phyloP scores from a whole-genome alignment of 495 filamentous ascomycete genomes.

The Podospora didyma region DNA sequence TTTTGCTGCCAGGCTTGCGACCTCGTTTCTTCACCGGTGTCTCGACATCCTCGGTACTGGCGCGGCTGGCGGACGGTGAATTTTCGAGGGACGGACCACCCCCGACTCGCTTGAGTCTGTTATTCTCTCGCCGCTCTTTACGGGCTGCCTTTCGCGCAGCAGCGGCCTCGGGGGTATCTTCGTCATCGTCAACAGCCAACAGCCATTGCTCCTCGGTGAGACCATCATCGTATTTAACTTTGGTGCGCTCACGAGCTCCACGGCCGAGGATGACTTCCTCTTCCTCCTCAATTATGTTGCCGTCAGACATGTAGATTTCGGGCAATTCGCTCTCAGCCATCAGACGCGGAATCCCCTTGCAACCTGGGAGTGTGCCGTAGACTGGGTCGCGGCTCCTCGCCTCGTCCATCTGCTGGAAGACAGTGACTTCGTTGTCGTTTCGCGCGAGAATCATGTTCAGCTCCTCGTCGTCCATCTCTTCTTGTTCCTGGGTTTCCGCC shows the following conservation, averaged over 20 bases:
- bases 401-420: slow-evolving; percentile 76
- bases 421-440: slow-evolving; percentile 62
- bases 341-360: slow-evolving; percentile 66
- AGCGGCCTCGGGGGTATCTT: slow-evolving; percentile 89
- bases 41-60: slow-evolving; percentile 68
- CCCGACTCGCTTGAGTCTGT: slow-evolving; percentile 58
- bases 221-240: slow-evolving; percentile 93
- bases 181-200: slow-evolving; percentile 89
- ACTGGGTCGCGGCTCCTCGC: slow-evolving; percentile 57
- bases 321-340: slow-evolving; percentile 87
- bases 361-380: slow-evolving; percentile 65
- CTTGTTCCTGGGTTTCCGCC: slow-evolving; percentile 74
- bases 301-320: slow-evolving; percentile 86
- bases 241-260: slow-evolving; percentile 88
- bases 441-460: slow-evolving; percentile 84
- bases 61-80: slow-evolving; percentile 71
- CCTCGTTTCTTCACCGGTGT: slow-evolving; percentile 65
- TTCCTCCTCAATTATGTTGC: slow-evolving; percentile 77
- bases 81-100: slow-evolving; percentile 53
- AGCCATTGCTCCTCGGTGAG: slow-evolving; percentile 97
- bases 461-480: slow-evolving; percentile 97
- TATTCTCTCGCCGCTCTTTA: slow-evolving; percentile 71
- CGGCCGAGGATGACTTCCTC: slow-evolving; percentile 75
- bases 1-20: slow-evolving; percentile 66
- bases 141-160: slow-evolving; percentile 84